These are phyloP conservation scores for Pleurozium schreberi DNA, from an alignment of 225 moss, liverwort and hornwort genomes.

Conservation along the genomic window DNA sequence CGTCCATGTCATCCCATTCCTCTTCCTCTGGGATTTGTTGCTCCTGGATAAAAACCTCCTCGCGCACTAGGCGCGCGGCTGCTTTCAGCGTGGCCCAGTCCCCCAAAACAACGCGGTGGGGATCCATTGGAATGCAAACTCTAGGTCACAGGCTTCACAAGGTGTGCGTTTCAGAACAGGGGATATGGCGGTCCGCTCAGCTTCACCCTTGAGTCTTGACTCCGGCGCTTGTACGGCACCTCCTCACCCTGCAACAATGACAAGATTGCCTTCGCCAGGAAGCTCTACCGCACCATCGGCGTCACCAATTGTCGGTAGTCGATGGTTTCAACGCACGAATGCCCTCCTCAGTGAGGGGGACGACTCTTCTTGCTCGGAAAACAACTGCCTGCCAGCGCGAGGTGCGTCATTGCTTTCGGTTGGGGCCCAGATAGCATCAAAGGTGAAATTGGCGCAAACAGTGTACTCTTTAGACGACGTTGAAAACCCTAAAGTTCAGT, in stretches of 20 bases:
- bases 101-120: neutral
- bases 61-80: conserved; percentile 12
- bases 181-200: neutral
- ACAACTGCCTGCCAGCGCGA: neutral
- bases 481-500: neutral
- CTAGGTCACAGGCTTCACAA: neutral
- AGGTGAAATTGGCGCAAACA: neutral
- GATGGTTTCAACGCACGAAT: conserved; percentile 19
- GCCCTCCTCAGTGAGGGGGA: conserved; percentile 1
- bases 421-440: neutral
- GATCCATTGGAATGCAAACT: neutral
- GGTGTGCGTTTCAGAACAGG: neutral
- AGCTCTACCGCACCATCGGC: neutral
- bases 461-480: neutral
- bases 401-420: neutral
- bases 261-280: neutral
- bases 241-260: conserved; percentile 17
- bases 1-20: conserved; percentile 38
- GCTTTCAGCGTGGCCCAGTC: conserved; percentile 10
- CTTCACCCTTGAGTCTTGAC: neutral
- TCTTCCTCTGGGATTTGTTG: conserved; percentile 13
- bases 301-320: neutral
- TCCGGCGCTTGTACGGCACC: conserved; percentile 3
- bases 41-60: conserved; percentile 37
- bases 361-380: conserved; percentile 5